Evolutionary conservation across 805 yeast species (phyloP), one percentile per base, ranked within the genome.

Genomic region (Metschnikowia similis): DNA sequence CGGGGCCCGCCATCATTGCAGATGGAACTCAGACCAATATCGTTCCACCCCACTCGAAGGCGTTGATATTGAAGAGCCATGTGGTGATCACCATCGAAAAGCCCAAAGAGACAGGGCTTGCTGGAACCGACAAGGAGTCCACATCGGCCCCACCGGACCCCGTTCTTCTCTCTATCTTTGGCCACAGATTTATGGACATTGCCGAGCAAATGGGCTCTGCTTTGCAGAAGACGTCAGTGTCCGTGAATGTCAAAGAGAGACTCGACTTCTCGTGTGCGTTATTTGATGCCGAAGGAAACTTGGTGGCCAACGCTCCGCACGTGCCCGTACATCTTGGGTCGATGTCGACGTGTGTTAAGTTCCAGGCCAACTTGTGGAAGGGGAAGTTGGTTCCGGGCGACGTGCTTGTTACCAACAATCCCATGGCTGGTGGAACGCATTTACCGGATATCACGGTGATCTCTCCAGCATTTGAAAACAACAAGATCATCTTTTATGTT

Each of bases 401-500:
- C 58, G 78, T 74, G 6, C 54, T 74, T 21, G 75, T 73, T 6
- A 60, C 74, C 7, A 74, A 74, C 53, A 76, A 72, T 54, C 77
- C 77, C 2, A 57, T 50, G 47, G 76, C 77, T 7, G 72, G 78
- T 39, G 74, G 79, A 21, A 59, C 74, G 36, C 72, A 75, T 65
- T 61, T 75, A 57, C 69, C 76, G 6, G 72, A 71, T 69, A 89
- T 91, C 55, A 91, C 97, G 0, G 95, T 91, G 10, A 84, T 92
- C 41, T 87, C 97, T 0, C 98, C 98, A 0, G 90, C 91, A 1
- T 86, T 89, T 62, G 74, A 74, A 29, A 52, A 58, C 17, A 53
- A 60, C 27, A 74, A 70, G 21, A 78, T 73, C 6, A 80, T 89
- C 28, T 91, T 91, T 65, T 91, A 89, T 75, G 90, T 89, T 11